phyloP scores from a whole-genome alignment of 192 early-diverging fungal species.

The Tieghemiomyces parasiticus region DNA sequence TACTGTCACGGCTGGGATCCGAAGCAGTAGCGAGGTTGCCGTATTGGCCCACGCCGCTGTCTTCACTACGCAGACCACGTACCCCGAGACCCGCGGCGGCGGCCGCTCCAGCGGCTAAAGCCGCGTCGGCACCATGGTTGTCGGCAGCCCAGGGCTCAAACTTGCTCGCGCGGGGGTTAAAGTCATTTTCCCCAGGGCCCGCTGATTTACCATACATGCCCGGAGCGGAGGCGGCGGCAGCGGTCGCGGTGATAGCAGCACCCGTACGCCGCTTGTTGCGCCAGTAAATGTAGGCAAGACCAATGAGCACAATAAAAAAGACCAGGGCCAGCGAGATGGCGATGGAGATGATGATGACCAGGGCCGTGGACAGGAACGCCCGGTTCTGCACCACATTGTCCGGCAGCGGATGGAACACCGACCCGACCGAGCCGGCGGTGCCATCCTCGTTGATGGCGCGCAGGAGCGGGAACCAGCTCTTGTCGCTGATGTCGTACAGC shows the following conservation, averaged over 20 bases:
- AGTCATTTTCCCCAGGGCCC: conserved; percentile 8
- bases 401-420: conserved; percentile 27
- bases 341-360: conserved; percentile 53
- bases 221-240: conserved; percentile 23
- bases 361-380: conserved; percentile 29
- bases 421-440: conserved; percentile 19
- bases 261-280: conserved; percentile 32
- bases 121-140: conserved; percentile 12
- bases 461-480: conserved; percentile 27
- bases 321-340: conserved; percentile 50
- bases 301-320: conserved; percentile 40
- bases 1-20: conserved; percentile 16
- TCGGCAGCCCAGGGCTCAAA: conserved; percentile 24
- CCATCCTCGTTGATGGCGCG: conserved; percentile 25
- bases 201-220: conserved; percentile 14
- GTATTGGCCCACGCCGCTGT: conserved; percentile 10
- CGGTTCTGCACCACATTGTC: conserved; percentile 27
- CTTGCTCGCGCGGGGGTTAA: conserved; percentile 23
- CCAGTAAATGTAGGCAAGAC: conserved; percentile 36
- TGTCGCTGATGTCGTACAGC: conserved; percentile 12
- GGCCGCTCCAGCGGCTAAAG: conserved; percentile 11
- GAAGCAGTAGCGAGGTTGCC: conserved; percentile 23
- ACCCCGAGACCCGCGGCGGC: conserved; percentile 9
- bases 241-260: conserved; percentile 27
- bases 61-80: neutral